Percentiles rank a stretch among this genome's conserved stretches.
Conservation (phyloP, 2,329 filamentous ascomycete species). For the Rugonectria rugulosa region DNA sequence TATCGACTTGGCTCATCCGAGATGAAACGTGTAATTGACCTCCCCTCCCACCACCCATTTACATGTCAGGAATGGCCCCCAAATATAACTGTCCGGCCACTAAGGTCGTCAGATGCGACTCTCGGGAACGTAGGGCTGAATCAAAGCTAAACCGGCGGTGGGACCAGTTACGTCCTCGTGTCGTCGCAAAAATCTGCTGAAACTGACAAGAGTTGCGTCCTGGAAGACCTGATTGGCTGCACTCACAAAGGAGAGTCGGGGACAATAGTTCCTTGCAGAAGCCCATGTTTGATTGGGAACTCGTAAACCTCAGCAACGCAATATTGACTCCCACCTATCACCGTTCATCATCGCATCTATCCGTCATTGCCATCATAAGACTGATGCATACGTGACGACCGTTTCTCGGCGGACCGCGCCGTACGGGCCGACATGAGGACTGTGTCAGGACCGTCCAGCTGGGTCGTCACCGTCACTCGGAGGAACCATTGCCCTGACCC, state of each 20-base stretch:
- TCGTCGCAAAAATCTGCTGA: slow-evolving; percentile 4
- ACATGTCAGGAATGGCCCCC: slow-evolving; percentile 4
- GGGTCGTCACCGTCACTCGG: slow-evolving; percentile 5
- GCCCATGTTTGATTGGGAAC: slow-evolving; percentile 14
- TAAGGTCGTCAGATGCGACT: slow-evolving; percentile 12
- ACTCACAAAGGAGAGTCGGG: not conserved
- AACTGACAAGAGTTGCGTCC: not conserved
- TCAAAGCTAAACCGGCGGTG: slow-evolving; percentile 14
- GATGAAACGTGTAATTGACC: slow-evolving; percentile 1
- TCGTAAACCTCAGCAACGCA: slow-evolving; percentile 12
- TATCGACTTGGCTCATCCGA: slow-evolving; percentile 4
- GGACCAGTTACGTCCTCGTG: slow-evolving; percentile 11
- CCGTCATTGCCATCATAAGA: not conserved
- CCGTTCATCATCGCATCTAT: not conserved
- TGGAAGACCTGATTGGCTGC: slow-evolving; percentile 9
- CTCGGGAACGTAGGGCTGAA: slow-evolving; percentile 23
- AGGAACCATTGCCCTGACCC: not conserved
- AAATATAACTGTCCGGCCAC: slow-evolving; percentile 7
- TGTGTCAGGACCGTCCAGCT: not conserved
- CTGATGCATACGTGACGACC: slow-evolving; percentile 2
- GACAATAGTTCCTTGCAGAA: slow-evolving; percentile 4
- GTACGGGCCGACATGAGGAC: slow-evolving; percentile 9
- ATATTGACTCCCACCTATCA: slow-evolving; percentile 19
- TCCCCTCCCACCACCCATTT: not conserved
- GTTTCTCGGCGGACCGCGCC: slow-evolving; percentile 20